Conservation (phyloP, 2,329 filamentous ascomycete genomes). For the Pezicula rhizophila region DNA sequence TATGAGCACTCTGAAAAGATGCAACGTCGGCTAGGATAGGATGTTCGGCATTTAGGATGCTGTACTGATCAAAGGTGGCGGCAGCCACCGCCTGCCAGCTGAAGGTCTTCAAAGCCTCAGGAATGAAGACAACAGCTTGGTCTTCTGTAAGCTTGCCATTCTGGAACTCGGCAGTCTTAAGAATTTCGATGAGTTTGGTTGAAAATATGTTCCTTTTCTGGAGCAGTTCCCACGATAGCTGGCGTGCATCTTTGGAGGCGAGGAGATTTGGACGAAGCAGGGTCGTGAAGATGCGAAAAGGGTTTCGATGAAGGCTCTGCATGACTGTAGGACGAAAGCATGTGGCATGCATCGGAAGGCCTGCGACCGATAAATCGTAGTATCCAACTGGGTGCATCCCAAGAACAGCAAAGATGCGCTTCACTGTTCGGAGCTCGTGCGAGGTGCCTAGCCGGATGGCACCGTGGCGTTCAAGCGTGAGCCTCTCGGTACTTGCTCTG, state of each 20-base stretch:
- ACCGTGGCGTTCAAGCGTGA: conserved; percentile 33
- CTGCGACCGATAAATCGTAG: conserved; percentile 42
- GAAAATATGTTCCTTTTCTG: conserved; percentile 36
- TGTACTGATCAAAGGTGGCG: conserved; percentile 36
- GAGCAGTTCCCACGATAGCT: conserved; percentile 30
- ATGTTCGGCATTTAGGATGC: conserved; percentile 35
- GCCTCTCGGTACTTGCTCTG: not conserved
- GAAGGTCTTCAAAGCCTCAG: conserved; percentile 40
- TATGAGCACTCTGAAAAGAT: conserved; percentile 37
- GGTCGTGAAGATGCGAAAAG: conserved; percentile 39
- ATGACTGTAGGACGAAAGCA: conserved; percentile 38
- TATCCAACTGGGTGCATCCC: conserved; percentile 45
- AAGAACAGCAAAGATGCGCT: conserved; percentile 39
- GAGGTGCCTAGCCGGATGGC: conserved; percentile 43
- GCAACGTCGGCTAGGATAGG: conserved; percentile 43
- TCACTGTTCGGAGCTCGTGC: conserved; percentile 36
- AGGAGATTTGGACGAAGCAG: conserved; percentile 37
- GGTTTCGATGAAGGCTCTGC: conserved; percentile 33
- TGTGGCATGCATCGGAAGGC: conserved; percentile 45
- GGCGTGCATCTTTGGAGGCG: conserved; percentile 26
- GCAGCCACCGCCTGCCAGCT: conserved; percentile 40
- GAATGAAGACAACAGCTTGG: conserved; percentile 33
- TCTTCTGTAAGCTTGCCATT: conserved; percentile 21
- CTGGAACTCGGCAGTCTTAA: conserved; percentile 30
- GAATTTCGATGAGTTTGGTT: conserved; percentile 29